Conservation (phyloP, 495 filamentous ascomycete species). For the Extremus antarcticus region DNA sequence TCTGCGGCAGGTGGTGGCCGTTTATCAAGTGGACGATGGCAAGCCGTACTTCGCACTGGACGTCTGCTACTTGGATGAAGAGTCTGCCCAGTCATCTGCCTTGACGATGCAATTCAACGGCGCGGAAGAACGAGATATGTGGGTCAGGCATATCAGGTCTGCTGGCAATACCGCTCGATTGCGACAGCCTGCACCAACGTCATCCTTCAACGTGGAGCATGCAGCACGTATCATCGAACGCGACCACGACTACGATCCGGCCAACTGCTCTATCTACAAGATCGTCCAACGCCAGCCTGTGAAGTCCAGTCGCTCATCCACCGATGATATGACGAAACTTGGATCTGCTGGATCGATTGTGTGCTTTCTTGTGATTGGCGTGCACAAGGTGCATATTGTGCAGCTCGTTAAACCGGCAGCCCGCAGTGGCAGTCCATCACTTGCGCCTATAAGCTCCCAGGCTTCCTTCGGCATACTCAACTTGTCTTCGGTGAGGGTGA, state of each 20-base stretch:
- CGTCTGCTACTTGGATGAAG: slow-evolving; percentile 65
- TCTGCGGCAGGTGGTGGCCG: slow-evolving; percentile 62
- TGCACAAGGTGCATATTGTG: slow-evolving; percentile 71
- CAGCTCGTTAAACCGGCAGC: slow-evolving; percentile 52
- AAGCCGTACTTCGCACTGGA: slow-evolving; percentile 71
- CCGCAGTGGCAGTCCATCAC: slow-evolving; percentile 44
- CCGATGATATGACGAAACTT: slow-evolving; percentile 69
- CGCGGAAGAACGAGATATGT: slow-evolving; percentile 62
- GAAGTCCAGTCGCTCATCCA: slow-evolving; percentile 48
- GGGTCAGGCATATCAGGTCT: slow-evolving; percentile 58
- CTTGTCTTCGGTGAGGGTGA: slow-evolving; percentile 55
- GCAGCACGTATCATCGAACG: slow-evolving; percentile 57
- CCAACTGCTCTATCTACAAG: slow-evolving; percentile 67
- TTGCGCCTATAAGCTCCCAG: slow-evolving; percentile 39
- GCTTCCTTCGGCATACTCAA: slow-evolving; percentile 65
- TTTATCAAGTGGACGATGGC: slow-evolving; percentile 69
- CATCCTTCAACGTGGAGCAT: slow-evolving; percentile 50
- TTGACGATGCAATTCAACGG: slow-evolving; percentile 61
- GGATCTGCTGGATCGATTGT: slow-evolving; percentile 42
- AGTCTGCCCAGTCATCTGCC: slow-evolving; percentile 46
- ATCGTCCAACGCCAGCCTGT: slow-evolving; percentile 61
- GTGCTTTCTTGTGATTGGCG: slow-evolving; percentile 77
- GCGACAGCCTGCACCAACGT: slow-evolving; percentile 44
- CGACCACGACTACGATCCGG: slow-evolving; percentile 62
- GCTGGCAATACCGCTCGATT: slow-evolving; percentile 46